Evolutionary conservation across 1,284 basidiomycete genomes (phyloP).

Genomic region (Gymnopus androsaceus): DNA sequence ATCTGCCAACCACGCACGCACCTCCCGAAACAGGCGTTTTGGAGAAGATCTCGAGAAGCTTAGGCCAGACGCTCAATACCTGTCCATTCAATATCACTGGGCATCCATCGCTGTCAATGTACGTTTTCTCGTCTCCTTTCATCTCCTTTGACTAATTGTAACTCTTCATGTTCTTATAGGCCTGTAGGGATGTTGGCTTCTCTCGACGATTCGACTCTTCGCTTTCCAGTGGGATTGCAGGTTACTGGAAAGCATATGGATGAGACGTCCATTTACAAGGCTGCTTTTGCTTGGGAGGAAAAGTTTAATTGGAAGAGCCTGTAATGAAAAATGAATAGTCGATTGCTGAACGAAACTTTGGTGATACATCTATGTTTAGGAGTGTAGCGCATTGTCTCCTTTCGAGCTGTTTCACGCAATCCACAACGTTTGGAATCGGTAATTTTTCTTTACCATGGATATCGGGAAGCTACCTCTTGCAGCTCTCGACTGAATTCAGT

Average conservation of each 20-base stretch:
- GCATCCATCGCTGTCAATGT: constrained; percentile 13
- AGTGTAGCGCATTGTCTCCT: too few relatives aligned
- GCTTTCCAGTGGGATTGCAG: constrained; percentile 13
- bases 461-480: too few relatives aligned
- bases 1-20: constrained; percentile 10
- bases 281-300: constrained; percentile 14
- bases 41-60: constrained; percentile 13
- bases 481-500: too few relatives aligned
- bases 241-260: constrained; percentile 11
- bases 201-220: constrained; percentile 8
- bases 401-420: too few relatives aligned
- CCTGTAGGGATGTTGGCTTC: constrained; percentile 16
- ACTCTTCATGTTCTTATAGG: constrained; percentile 3
- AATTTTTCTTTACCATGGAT: too few relatives aligned
- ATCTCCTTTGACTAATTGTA: background rate
- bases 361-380: too few relatives aligned
- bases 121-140: background rate
- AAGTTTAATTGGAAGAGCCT: constrained; percentile 12
- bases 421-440: too few relatives aligned
- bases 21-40: constrained; percentile 7
- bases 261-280: constrained; percentile 11
- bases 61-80: constrained; percentile 15
- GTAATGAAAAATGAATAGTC: too few relatives aligned
- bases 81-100: constrained; percentile 15
- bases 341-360: too few relatives aligned